Conservation (phyloP, 208 protist genomes). For the Trypanosoma brucei region DNA sequence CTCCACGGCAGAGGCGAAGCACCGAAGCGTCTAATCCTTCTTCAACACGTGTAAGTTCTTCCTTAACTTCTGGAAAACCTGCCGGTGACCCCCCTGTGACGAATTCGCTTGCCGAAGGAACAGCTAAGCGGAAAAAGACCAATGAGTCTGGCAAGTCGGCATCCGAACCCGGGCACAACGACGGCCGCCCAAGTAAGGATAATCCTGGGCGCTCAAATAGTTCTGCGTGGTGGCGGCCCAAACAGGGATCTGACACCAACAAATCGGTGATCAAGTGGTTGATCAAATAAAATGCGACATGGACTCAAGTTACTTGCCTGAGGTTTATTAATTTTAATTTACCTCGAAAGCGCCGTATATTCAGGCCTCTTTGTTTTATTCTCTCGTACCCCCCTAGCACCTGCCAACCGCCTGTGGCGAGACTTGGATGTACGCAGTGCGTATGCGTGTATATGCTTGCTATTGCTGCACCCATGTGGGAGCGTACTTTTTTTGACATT, state of each 20-base stretch:
- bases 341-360: not conserved
- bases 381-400: too few relatives aligned
- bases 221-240: not conserved
- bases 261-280: constrained; percentile 4
- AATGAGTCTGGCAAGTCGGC: not conserved
- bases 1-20: too few relatives aligned
- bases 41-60: too few relatives aligned
- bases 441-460: too few relatives aligned
- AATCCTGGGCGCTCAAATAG: not conserved
- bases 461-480: too few relatives aligned
- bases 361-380: not conserved
- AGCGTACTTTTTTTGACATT: too few relatives aligned
- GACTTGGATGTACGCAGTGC: too few relatives aligned
- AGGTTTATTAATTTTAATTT: constrained; percentile 6
- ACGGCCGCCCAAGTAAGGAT: not conserved
- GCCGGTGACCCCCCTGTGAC: not conserved
- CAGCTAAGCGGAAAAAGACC: not conserved
- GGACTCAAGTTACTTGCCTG: not conserved
- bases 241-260: constrained; percentile 1
- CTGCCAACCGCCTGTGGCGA: too few relatives aligned
- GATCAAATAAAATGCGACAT: not conserved
- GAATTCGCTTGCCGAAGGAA: not conserved
- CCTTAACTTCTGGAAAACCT: not conserved
- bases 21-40: too few relatives aligned
- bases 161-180: not conserved